phyloP scores from a whole-genome alignment of 768 basidiomycete genomes.

The Suillus paluster region DNA sequence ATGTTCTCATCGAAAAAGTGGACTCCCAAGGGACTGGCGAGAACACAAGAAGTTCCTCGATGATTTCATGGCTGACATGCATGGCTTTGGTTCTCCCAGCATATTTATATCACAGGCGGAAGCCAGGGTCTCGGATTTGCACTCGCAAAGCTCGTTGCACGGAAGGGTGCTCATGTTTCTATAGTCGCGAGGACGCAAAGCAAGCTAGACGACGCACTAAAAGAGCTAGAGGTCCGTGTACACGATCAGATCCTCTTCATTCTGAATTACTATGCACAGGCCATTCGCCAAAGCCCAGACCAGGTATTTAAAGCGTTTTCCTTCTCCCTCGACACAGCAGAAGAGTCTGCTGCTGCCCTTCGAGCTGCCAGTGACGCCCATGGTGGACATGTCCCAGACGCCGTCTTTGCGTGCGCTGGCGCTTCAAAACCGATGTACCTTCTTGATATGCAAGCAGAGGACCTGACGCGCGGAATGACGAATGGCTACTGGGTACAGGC shows the following conservation, averaged over 20 bases:
- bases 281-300: constrained; percentile 51
- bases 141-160: constrained; percentile 66
- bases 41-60: not conserved
- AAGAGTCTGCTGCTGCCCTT: constrained; percentile 63
- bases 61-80: too few relatives aligned
- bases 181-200: constrained; percentile 80
- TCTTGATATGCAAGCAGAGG: constrained; percentile 65
- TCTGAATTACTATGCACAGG: constrained; percentile 39
- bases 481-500: constrained; percentile 56
- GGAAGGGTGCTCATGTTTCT: constrained; percentile 78
- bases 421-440: constrained; percentile 72
- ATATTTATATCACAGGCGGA: constrained; percentile 86
- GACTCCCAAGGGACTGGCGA: constrained; percentile 24
- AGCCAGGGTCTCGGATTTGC: constrained; percentile 80
- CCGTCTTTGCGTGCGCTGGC: constrained; percentile 83
- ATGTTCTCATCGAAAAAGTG: constrained; percentile 32
- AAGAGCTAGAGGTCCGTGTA: constrained; percentile 63
- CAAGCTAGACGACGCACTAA: constrained; percentile 63
- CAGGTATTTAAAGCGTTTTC: constrained; percentile 74
- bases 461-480: constrained; percentile 58
- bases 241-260: not conserved
- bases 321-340: constrained; percentile 58
- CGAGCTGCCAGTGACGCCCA: constrained; percentile 58
- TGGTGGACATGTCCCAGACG: constrained; percentile 68
- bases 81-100: constrained; percentile 46